Evolutionary conservation across 2,329 filamentous ascomycete genomes (phyloP).

Genomic region (Cordyceps cateniannulata): DNA sequence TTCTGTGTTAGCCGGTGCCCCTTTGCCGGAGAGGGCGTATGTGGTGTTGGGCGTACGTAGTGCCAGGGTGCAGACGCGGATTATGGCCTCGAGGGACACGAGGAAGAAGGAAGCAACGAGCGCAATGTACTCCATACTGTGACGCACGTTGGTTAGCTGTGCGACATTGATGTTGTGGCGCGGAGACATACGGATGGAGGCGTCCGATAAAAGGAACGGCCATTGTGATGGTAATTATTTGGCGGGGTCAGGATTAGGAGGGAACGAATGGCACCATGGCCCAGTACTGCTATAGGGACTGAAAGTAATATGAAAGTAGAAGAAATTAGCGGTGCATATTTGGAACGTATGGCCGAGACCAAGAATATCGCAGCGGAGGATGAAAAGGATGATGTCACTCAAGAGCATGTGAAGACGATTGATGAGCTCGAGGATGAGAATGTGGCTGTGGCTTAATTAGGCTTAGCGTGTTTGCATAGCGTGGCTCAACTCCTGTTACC

Average conservation of each 20-base stretch:
- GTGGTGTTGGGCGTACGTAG: conserved; percentile 52
- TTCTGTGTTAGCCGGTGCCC: conserved; percentile 17
- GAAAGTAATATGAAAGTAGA: background rate
- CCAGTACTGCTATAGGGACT: background rate
- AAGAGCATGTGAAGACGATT: conserved; percentile 13
- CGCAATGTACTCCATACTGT: conserved; percentile 78
- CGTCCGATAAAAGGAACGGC: conserved; percentile 47
- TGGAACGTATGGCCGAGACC: background rate
- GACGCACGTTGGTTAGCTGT: background rate
- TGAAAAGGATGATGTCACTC: conserved; percentile 18
- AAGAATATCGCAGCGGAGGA: background rate
- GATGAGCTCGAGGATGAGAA: background rate
- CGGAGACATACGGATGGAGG: conserved; percentile 41
- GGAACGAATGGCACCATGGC: conserved; percentile 3
- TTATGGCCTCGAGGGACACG: conserved; percentile 72
- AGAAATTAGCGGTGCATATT: background rate
- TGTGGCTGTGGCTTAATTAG: background rate
- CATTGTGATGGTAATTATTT: conserved; percentile 30
- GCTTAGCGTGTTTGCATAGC: background rate
- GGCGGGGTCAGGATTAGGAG: background rate
- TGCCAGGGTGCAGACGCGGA: conserved; percentile 80
- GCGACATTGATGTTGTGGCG: conserved; percentile 3
- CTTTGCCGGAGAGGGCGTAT: background rate
- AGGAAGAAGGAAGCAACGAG: conserved; percentile 78
- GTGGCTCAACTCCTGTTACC: background rate